Conservation (phyloP, 345 rosid species). For the Kernera saxatilis region DNA sequence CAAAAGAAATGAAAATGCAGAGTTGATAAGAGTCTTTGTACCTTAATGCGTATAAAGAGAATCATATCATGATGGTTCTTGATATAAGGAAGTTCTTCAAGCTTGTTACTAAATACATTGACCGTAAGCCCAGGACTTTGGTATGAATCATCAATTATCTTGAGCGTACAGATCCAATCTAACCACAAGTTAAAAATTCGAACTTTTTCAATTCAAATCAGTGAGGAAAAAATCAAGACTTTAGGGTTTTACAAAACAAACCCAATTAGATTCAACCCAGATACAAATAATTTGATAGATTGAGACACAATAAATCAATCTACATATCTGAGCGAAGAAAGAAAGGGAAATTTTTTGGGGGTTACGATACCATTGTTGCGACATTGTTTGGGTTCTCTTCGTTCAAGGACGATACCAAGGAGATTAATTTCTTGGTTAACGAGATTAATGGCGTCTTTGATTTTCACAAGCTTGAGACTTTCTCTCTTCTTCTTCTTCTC, state of each 20-base stretch:
- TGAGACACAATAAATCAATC: neutral
- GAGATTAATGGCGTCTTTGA: slow-evolving; percentile 51
- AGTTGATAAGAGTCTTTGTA: slow-evolving; percentile 31
- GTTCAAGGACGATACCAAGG: slow-evolving; percentile 52
- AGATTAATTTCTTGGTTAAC: slow-evolving; percentile 57
- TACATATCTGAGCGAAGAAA: neutral
- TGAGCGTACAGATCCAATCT: slow-evolving; percentile 52
- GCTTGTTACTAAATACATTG: slow-evolving; percentile 38
- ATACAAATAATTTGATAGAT: too few species aligned
- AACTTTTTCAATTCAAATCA: neutral
- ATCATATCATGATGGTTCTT: slow-evolving; percentile 50
- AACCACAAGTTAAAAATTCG: slow-evolving; percentile 11
- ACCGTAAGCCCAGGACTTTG: slow-evolving; percentile 41
- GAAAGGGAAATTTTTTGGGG: neutral
- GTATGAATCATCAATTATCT: slow-evolving; percentile 51
- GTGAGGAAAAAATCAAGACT: neutral
- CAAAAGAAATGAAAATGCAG: too few species aligned
- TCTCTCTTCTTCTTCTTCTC: slow-evolving; percentile 37
- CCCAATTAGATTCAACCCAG: neutral
- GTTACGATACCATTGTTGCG: slow-evolving; percentile 47
- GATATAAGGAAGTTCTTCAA: slow-evolving; percentile 50
- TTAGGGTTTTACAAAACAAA: neutral
- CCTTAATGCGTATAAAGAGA: slow-evolving; percentile 54
- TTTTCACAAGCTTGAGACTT: slow-evolving; percentile 42
- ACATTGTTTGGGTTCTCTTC: slow-evolving; percentile 40